Evolutionary conservation across 345 rosid genomes (phyloP), one percentile per base, ranked within the genome.

Genomic region (Citrus hindsii): DNA sequence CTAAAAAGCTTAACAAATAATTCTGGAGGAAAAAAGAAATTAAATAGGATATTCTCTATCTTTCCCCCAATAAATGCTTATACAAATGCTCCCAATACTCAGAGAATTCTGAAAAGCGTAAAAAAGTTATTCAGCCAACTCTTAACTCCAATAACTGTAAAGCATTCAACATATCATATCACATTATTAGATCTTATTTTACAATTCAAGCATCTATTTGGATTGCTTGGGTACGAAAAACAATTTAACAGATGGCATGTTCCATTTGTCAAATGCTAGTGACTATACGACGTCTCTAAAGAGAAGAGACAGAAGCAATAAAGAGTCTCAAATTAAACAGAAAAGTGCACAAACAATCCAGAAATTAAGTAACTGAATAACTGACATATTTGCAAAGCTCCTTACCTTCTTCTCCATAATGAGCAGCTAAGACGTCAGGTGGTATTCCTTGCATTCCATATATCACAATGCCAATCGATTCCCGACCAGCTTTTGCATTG

Each of bases 361-460:
- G n/a, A 27, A 27, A 30, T 9, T 27, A 10, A 62, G 51, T 42
- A 46, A 13, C 51, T 3, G 9, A 30, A 42, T 13, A 62, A 28
- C 2, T 9, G 37, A 72, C 22, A 33, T 8, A 55, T 70, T 37
- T 6, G 9, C 18, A 61, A 22, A 62, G 69, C 22, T 46, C 70
- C 37, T 66, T 12, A 90, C 96, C 94, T 56, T 94, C 99, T 76
- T 94, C 99, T 77, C 98, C 99, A 79, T 96, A 94, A 81, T 94
- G 98, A 72, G 98, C 86, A 62, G 98, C 95, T 79, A 96, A 77
- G 64, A 92, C 80, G 67, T 94, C 92, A 28, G 98, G 90, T 2
- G 97, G 98, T 62, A 96, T 94, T 62, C 99, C 99, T 89, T 96
- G 99, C 99, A 96, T 96, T 77, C 99, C 99, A 60, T 94, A 96